Conservation (phyloP, 2,329 filamentous ascomycete species). For the Harringtonia aguacate region DNA sequence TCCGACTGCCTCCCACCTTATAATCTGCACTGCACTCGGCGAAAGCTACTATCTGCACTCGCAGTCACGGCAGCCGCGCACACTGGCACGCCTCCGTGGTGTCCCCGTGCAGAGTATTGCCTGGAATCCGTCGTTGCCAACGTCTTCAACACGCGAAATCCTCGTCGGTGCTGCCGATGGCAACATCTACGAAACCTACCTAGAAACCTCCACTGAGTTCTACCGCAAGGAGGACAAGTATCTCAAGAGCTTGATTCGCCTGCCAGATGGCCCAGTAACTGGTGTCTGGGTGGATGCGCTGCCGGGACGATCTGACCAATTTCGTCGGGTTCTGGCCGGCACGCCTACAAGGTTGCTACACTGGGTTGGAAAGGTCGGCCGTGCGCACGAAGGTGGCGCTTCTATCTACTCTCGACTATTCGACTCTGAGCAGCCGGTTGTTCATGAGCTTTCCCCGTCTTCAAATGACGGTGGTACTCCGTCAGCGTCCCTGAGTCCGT, state of each 20-base stretch:
- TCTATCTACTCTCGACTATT: conserved; percentile 84
- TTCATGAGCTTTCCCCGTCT: conserved; percentile 59
- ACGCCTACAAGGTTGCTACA: conserved; percentile 73
- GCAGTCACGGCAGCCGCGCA: conserved; percentile 79
- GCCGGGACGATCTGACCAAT: conserved; percentile 50
- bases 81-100: conserved; percentile 70
- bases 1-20: conserved; percentile 86
- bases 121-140: conserved; percentile 90
- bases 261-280: conserved; percentile 71
- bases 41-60: conserved; percentile 98
- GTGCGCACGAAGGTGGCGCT: conserved; percentile 61
- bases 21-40: conserved; percentile 81
- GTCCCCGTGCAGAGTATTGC: conserved; percentile 82
- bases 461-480: neutral
- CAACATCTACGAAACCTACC: conserved; percentile 88
- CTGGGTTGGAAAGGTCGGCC: conserved; percentile 66
- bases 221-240: conserved; percentile 94
- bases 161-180: conserved; percentile 86
- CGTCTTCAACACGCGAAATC: conserved; percentile 89
- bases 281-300: conserved; percentile 78
- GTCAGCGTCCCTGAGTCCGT: conserved; percentile 11
- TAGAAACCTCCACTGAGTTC: conserved; percentile 90
- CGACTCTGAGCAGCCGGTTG: conserved; percentile 69
- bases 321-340: conserved; percentile 64
- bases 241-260: conserved; percentile 70